Percentiles rank a stretch among this genome's conserved stretches.
Conservation (phyloP, 2,329 filamentous ascomycete genomes). For the Calonectria multiphialidica region DNA sequence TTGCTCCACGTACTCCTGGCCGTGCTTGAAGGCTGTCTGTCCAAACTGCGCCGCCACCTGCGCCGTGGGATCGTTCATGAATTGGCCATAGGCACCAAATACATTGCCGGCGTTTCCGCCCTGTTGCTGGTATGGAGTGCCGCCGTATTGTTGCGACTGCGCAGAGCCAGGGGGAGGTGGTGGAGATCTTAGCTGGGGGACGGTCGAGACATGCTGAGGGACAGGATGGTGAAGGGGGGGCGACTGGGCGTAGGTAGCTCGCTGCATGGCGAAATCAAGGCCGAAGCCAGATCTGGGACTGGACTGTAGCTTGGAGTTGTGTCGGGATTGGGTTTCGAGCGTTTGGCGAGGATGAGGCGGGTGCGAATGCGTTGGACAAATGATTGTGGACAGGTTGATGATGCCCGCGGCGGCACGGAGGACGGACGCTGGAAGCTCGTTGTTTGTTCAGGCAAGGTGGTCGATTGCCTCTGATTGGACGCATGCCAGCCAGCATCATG, state of each 20-base stretch:
- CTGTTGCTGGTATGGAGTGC: conserved; percentile 81
- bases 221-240: conserved; percentile 97
- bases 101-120: conserved; percentile 64
- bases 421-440: conserved; percentile 36
- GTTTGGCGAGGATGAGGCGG: neutral
- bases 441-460: conserved; percentile 51
- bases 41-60: conserved; percentile 96
- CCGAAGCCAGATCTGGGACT: conserved; percentile 32
- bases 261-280: conserved; percentile 77
- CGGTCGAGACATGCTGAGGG: conserved; percentile 97
- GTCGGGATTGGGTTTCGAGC: neutral
- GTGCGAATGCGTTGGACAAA: neutral
- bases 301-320: conserved; percentile 17
- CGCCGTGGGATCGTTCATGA: conserved; percentile 95
- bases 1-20: conserved; percentile 94
- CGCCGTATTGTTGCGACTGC: conserved; percentile 75
- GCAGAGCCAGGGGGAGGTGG: conserved; percentile 82
- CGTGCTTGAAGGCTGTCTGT: conserved; percentile 90
- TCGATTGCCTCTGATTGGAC: conserved; percentile 46
- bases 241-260: conserved; percentile 85
- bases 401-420: conserved; percentile 26
- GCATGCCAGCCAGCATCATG: conserved; percentile 39
- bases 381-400: conserved; percentile 7
- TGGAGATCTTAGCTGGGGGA: conserved; percentile 95
- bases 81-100: conserved; percentile 85